Conservation (phyloP, 768 basidiomycete genomes). For the Candolleomyces efflorescens region DNA sequence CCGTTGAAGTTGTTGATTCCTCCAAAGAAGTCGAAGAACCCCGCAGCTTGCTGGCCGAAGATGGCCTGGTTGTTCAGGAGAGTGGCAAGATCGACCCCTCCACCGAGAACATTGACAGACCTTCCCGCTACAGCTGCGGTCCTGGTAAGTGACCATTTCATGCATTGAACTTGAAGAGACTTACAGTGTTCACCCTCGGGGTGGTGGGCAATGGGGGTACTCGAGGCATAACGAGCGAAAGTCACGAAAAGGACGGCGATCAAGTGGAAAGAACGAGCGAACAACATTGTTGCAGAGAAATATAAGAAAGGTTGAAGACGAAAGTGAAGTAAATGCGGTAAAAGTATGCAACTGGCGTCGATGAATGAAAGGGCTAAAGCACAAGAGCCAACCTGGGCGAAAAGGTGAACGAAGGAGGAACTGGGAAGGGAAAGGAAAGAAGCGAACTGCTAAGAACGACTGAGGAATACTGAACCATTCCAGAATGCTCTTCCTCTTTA, state of each 20-base stretch:
- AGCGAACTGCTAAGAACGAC: background rate
- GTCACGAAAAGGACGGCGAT: background rate
- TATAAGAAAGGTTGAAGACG: background rate
- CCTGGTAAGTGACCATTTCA: too few relatives aligned
- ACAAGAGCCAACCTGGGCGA: background rate
- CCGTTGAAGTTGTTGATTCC: slow-evolving; percentile 28
- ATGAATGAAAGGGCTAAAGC: too few relatives aligned
- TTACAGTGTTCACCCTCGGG: background rate
- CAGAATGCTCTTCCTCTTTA: too few relatives aligned
- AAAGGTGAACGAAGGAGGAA: slow-evolving; percentile 1
- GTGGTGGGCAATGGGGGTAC: background rate
- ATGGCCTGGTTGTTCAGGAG: slow-evolving; percentile 34
- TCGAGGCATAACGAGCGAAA: background rate
- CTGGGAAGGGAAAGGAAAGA: slow-evolving; percentile 11
- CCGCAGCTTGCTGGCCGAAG: slow-evolving; percentile 19
- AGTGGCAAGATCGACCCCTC: background rate
- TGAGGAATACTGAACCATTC: too few relatives aligned
- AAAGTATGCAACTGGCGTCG: too few relatives aligned
- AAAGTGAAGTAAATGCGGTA: background rate
- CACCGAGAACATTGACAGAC: background rate
- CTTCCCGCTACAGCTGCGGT: background rate
- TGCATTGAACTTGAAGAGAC: background rate
- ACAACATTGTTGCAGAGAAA: background rate
- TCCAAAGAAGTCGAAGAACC: slow-evolving; percentile 37
- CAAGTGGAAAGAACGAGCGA: background rate